These are phyloP conservation scores for Cavenderia fasciculata DNA, from an alignment of 78 protist species.

Conservation along the genomic window DNA sequence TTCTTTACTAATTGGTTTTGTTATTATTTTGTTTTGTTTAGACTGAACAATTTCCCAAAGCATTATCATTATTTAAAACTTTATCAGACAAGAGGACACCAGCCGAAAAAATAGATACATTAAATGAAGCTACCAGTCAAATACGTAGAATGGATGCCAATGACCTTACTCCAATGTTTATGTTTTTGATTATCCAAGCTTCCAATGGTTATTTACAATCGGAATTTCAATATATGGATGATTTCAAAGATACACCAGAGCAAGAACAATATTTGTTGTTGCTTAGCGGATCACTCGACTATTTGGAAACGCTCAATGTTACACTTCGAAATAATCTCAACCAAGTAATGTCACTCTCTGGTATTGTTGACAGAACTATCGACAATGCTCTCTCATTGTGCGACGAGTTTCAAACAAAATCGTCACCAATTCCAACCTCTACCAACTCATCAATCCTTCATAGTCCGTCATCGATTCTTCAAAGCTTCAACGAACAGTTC, in stretches of 20 bases:
- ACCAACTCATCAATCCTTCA: too few relatives aligned
- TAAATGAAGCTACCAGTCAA: conserved; percentile 63
- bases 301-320: conserved; percentile 38
- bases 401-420: conserved; percentile 34
- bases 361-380: conserved; percentile 28
- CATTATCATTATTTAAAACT: conserved; percentile 19
- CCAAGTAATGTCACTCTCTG: conserved; percentile 50
- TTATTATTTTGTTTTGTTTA: not conserved
- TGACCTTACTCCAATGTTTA: conserved; percentile 75
- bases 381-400: conserved; percentile 36
- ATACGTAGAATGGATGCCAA: conserved; percentile 53
- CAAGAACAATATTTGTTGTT: conserved; percentile 55
- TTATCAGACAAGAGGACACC: conserved; percentile 41
- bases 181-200: conserved; percentile 36
- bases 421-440: too few relatives aligned
- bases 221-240: conserved; percentile 59
- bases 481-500: not conserved
- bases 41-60: conserved; percentile 27
- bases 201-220: not conserved
- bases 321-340: conserved; percentile 44
- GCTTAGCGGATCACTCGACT: conserved; percentile 47
- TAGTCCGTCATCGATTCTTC: too few relatives aligned
- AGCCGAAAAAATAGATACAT: conserved; percentile 17
- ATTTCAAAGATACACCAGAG: conserved; percentile 69
- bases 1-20: not conserved